A percentile compares a stretch with the other conserved stretches of the same genome.
These are phyloP conservation scores for Xylariales sp. DNA, from an alignment of 2,329 filamentous ascomycete genomes.

Conservation along the genomic window DNA sequence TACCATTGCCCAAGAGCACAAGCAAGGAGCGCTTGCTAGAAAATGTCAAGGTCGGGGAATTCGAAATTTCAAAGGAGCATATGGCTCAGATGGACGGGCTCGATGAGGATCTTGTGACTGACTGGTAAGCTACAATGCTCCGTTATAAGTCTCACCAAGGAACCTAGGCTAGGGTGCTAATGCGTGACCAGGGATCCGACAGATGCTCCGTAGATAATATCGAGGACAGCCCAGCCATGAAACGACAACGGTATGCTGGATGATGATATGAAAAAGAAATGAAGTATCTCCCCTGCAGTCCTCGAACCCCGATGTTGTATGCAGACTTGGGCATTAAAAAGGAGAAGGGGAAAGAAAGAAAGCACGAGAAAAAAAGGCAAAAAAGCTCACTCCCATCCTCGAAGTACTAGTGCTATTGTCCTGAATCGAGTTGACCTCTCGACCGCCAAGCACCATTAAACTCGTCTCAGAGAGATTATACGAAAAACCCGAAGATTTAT, in stretches of 20 bases:
- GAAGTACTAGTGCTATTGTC: no score
- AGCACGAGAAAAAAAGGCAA: no score
- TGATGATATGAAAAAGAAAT: not conserved
- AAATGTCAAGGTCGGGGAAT: constrained; percentile 58
- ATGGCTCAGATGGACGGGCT: constrained; percentile 58
- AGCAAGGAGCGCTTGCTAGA: constrained; percentile 57
- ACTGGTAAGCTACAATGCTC: constrained; percentile 45
- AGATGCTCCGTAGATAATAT: constrained; percentile 2
- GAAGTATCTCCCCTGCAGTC: not conserved
- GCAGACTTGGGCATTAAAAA: no score
- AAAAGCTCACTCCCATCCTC: no score
- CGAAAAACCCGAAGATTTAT: no score
- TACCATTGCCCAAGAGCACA: constrained; percentile 70
- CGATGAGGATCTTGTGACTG: constrained; percentile 70
- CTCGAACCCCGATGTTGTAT: no score
- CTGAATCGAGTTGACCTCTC: no score
- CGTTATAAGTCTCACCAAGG: not conserved
- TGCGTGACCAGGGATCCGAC: constrained; percentile 1
- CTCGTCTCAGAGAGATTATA: no score
- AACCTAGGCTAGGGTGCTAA: not conserved
- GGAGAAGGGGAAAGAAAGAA: no score
- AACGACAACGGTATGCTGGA: no score
- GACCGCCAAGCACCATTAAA: no score
- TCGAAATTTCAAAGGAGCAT: constrained; percentile 59
- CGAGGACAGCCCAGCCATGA: no score